phyloP scores from a whole-genome alignment of 805 yeast species.

The Metschnikowia matae region DNA sequence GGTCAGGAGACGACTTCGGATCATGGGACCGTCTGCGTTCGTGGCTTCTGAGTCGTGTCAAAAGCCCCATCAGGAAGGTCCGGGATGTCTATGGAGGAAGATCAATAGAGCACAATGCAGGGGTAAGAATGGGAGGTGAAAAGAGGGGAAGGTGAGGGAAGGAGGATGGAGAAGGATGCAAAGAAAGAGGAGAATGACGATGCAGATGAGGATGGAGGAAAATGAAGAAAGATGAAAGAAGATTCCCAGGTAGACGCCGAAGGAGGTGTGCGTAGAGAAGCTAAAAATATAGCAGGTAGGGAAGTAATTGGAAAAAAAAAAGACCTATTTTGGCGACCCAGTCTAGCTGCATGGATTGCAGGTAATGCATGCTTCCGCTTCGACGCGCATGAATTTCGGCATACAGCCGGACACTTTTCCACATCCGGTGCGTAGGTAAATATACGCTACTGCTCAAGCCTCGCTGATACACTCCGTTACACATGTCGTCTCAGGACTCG shows the following conservation, averaged over 20 bases:
- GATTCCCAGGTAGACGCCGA: neutral
- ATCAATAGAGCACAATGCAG: no score
- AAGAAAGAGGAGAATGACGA: no score
- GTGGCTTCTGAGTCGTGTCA: constrained; percentile 18
- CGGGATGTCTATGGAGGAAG: no score
- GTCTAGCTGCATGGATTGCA: neutral
- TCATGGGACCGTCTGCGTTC: constrained; percentile 3
- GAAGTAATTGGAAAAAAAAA: no score
- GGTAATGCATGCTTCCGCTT: neutral
- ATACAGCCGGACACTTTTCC: neutral
- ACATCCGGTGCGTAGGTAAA: neutral
- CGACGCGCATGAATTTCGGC: neutral
- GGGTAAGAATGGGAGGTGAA: no score
- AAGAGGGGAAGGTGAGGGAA: no score
- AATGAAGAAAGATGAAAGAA: neutral
- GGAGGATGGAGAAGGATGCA: no score
- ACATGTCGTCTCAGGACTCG: neutral
- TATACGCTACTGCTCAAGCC: neutral
- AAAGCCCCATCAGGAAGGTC: constrained; percentile 18
- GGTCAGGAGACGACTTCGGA: neutral
- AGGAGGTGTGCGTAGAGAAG: neutral
- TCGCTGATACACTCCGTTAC: neutral
- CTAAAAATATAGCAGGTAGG: neutral
- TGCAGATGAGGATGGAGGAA: no score
- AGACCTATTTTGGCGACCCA: neutral